phyloP scores from a whole-genome alignment of 352 stramenopile species.

The Phytophthora sojae region DNA sequence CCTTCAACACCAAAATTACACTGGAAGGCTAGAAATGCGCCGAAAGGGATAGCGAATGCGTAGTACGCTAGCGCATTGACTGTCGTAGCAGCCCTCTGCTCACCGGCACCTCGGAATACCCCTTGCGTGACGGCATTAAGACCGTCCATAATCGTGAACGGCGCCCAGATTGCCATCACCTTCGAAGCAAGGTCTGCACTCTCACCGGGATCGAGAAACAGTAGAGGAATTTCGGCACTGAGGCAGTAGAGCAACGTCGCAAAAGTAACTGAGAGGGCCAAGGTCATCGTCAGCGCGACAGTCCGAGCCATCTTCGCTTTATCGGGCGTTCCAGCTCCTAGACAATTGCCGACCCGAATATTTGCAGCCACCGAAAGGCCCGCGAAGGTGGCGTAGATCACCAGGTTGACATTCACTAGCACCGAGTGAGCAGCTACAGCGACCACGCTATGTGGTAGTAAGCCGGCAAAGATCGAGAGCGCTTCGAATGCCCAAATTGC shows the following conservation, averaged over 20 bases:
- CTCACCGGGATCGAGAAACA: slow-evolving; percentile 50
- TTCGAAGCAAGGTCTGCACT: slow-evolving; percentile 40
- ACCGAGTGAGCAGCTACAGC: slow-evolving; percentile 61
- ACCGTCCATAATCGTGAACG: slow-evolving; percentile 40
- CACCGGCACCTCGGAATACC: slow-evolving; percentile 67
- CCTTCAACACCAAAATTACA: slow-evolving; percentile 50
- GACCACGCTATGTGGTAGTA: slow-evolving; percentile 56
- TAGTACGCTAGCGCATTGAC: slow-evolving; percentile 76
- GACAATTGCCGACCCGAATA: slow-evolving; percentile 62
- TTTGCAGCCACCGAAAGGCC: slow-evolving; percentile 54
- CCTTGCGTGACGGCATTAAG: slow-evolving; percentile 60
- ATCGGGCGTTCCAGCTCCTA: slow-evolving; percentile 46
- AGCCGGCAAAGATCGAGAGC: slow-evolving; percentile 49
- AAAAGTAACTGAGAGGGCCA: slow-evolving; percentile 24
- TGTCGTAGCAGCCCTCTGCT: slow-evolving; percentile 54
- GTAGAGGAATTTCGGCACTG: slow-evolving; percentile 27
- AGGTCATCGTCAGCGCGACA: slow-evolving; percentile 24
- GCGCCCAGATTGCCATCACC: slow-evolving; percentile 46
- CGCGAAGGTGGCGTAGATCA: slow-evolving; percentile 63
- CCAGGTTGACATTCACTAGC: slow-evolving; percentile 54
- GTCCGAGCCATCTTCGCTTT: slow-evolving; percentile 45
- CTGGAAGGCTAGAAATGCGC: slow-evolving; percentile 55
- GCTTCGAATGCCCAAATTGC: slow-evolving; percentile 70
- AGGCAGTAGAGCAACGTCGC: neutral
- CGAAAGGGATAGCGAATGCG: slow-evolving; percentile 63